Conservation (phyloP, 257 asterid genomes). For the Fraxinus excelsior region DNA sequence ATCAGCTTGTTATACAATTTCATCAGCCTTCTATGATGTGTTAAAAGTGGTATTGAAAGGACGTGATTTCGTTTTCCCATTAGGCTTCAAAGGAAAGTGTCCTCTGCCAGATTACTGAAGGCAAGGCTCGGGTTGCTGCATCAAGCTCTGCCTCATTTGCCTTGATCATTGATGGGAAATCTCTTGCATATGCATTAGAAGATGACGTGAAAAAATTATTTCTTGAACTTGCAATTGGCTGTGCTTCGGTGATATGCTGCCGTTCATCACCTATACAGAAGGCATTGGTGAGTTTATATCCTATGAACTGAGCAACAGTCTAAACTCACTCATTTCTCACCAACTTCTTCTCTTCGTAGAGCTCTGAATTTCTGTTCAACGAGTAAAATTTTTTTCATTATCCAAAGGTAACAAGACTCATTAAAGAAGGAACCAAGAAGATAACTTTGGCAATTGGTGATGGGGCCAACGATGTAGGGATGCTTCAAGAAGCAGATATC, state of each 20-base stretch:
- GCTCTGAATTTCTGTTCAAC: background rate
- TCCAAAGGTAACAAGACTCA: constrained; percentile 81
- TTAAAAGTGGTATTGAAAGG: background rate
- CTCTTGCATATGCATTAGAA: constrained; percentile 84
- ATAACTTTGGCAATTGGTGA: constrained; percentile 91
- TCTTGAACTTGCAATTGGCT: constrained; percentile 73
- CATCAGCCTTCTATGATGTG: background rate
- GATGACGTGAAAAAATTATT: constrained; percentile 62
- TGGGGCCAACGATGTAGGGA: constrained; percentile 99
- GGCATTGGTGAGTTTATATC: constrained; percentile 66
- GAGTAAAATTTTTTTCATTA: constrained; percentile 13
- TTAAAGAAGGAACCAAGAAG: constrained; percentile 74
- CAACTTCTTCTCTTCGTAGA: background rate
- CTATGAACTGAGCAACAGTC: background rate
- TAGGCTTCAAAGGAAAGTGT: constrained; percentile 82
- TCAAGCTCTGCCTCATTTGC: constrained; percentile 74
- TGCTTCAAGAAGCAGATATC: constrained; percentile 99
- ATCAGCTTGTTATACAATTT: too few species aligned
- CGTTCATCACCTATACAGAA: constrained; percentile 98
- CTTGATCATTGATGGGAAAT: constrained; percentile 91
- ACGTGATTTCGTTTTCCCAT: constrained; percentile 14
- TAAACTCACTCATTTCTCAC: background rate
- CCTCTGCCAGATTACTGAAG: constrained; percentile 63
- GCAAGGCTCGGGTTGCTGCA: constrained; percentile 56
- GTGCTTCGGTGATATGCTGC: constrained; percentile 97